Evolutionary conservation across 2,329 filamentous ascomycete species (phyloP), one percentile per base, ranked within the genome.

Genomic region (Spiromastix sp.): DNA sequence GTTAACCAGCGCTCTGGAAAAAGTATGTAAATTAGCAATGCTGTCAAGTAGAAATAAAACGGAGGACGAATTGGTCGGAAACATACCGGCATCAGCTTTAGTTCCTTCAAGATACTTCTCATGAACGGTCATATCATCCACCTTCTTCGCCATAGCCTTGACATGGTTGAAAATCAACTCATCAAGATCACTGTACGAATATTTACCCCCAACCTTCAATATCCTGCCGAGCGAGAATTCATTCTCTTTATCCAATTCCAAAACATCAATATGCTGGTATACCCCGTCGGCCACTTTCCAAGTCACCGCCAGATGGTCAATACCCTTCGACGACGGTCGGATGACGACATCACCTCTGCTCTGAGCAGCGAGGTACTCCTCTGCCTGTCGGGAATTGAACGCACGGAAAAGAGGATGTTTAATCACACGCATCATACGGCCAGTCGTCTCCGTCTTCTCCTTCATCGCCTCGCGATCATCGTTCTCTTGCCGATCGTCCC

Each of bases 201-300:
- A 87, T 57, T 87, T 89, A 48, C 84, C 83, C 21, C 79, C 82
- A 36, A 98, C 84, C 44, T 84, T 83, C 36, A 98, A 71, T 27
- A 81, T 79, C 48, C 80, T 81, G 43, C 91, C 91, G 3, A 96
- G 81, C 0, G 86, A 87, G 57, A 95, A 96, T 56, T 96, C 89
- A 43, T 86, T 96, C 43, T 94, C 85, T 63, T 98, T 98, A 59
- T 93, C 85, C 52, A 98, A 71, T 63, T 98, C 91, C 25, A 98
- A 72, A 21, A 98, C 89, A 59, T 98, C 91, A 44, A 98, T 85
- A 59, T 98, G 91, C 61, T 98, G 87, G 58, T 87, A 98, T n/a
- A 96, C 79, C 40, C 82, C 81, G 56, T 96, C 86, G 2, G 85
- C 81, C 10, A 98, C 87, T 67, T 98, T 98, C 91, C 91, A 98